Evolutionary conservation across 768 basidiomycete species (phyloP), one percentile per base, ranked within the genome.

Genomic region (Lentinula detonsa): DNA sequence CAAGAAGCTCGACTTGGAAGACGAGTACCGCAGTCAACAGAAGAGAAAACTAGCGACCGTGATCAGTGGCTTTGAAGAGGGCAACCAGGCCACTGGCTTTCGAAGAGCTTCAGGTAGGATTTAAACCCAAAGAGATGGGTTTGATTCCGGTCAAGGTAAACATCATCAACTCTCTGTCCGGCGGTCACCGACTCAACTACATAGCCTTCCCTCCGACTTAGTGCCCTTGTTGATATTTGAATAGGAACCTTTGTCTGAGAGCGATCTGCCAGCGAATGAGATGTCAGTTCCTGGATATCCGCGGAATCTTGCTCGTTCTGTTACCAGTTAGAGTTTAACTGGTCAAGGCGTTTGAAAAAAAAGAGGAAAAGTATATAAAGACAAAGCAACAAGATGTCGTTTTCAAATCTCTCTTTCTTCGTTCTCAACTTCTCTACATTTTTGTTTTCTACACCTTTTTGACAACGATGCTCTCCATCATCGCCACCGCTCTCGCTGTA

Each of bases 401-500:
- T 48, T 23, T 28, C 28, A 28, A 8, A 48, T 4, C 28, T 23
- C 18, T n/a, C 9, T 48, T 9, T 28, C 43, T 42, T 56, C 55
- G 13, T 31, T 42, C 55, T 40, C 18, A 5, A 21, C 53, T 28
- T 39, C 21, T 23, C 18, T 37, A 11, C 21, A 23, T 42, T 40
- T 40, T 43, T 23, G 13, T 40, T 31, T 43, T 23, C n/a, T 7
- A 7, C 21, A n/a, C 7, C 13, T 23, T 4, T 35, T 31, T n/a
- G 39, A 56, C 16, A 40, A 56, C 15, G 23, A 56, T 56, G 55
- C 40, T 16, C 40, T 42, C 28, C 28, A 56, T 28, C 4, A 48
- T 59, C 37, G 31, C 18, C 23, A 23, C 48, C 31, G 50, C 59
- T 45, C 59, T 74, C 13, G 64, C 66, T n/a, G 63, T 65, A 39